Evolutionary conservation across 257 asterid genomes (phyloP).

Genomic region (Solanum ahanhuiri): DNA sequence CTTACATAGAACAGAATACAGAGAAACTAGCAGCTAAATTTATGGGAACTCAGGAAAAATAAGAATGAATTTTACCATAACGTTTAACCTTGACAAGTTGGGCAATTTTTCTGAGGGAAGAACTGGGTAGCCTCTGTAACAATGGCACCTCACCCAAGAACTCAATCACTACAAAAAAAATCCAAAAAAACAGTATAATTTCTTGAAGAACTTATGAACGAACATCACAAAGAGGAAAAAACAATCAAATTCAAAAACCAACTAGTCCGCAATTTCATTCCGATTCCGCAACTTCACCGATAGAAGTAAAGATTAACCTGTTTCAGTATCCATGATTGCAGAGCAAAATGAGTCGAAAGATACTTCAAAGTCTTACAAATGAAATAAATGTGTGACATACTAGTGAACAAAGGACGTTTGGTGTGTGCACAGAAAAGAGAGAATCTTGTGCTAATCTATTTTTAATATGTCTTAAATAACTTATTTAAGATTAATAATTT

Average conservation of each 20-base stretch:
- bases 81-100: slow-evolving; percentile 45
- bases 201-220: no score
- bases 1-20: neutral
- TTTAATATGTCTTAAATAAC: neutral
- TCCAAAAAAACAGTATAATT: neutral
- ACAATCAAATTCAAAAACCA: neutral
- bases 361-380: neutral
- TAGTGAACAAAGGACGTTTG: neutral
- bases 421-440: neutral
- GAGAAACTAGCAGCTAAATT: neutral
- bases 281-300: neutral
- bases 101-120: slow-evolving; percentile 69
- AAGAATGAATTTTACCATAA: slow-evolving; percentile 33
- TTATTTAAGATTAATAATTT: no score
- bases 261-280: neutral
- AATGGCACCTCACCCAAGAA: slow-evolving; percentile 83
- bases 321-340: neutral
- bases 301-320: neutral
- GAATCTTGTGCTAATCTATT: neutral
- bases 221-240: neutral
- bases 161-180: slow-evolving; percentile 52
- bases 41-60: neutral
- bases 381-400: neutral
- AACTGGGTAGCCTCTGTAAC: slow-evolving; percentile 80
- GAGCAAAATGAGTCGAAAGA: neutral